Evolutionary conservation across 108 stramenopile species (phyloP).

Genomic region (Hondaea fermentalgiana): DNA sequence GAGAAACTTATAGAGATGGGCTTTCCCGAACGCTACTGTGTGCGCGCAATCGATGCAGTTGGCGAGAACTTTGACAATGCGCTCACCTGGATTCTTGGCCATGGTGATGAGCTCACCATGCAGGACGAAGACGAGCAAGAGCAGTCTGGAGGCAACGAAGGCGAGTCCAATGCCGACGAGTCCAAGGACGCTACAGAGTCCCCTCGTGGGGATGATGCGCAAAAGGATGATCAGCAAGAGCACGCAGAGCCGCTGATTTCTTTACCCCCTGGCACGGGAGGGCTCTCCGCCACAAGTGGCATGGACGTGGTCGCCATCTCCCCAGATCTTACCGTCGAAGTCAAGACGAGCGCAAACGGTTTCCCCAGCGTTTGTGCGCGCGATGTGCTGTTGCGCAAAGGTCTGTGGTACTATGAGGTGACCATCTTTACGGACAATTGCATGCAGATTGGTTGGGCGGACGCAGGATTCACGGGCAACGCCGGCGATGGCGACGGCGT

Average conservation of each 20-base stretch:
- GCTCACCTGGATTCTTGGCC: conserved; percentile 85
- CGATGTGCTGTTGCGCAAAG: conserved; percentile 62
- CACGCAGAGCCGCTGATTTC: not conserved
- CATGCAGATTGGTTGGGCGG: conserved; percentile 86
- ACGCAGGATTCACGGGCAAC: conserved; percentile 72
- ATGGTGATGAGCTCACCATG: conserved; percentile 64
- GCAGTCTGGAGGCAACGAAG: conserved; percentile 38
- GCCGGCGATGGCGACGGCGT: conserved; percentile 75
- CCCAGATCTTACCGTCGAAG: not conserved
- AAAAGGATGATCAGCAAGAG: conserved; percentile 18
- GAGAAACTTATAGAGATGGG: conserved; percentile 90
- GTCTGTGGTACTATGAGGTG: conserved; percentile 91
- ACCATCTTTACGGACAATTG: conserved; percentile 76
- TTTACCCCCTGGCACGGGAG: not conserved
- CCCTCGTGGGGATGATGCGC: conserved; percentile 28
- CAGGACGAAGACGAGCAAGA: conserved; percentile 36
- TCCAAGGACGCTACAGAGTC: too few relatives aligned
- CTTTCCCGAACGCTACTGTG: conserved; percentile 84
- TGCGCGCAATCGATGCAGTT: conserved; percentile 73
- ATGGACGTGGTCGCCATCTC: not conserved
- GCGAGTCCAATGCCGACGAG: too few relatives aligned
- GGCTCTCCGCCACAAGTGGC: conserved; percentile 19
- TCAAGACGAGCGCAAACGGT: conserved; percentile 62
- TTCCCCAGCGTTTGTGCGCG: conserved; percentile 78
- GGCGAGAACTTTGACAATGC: conserved; percentile 87